Conservation (phyloP, 2,329 filamentous ascomycete genomes). For the Sporothrix mexicana region DNA sequence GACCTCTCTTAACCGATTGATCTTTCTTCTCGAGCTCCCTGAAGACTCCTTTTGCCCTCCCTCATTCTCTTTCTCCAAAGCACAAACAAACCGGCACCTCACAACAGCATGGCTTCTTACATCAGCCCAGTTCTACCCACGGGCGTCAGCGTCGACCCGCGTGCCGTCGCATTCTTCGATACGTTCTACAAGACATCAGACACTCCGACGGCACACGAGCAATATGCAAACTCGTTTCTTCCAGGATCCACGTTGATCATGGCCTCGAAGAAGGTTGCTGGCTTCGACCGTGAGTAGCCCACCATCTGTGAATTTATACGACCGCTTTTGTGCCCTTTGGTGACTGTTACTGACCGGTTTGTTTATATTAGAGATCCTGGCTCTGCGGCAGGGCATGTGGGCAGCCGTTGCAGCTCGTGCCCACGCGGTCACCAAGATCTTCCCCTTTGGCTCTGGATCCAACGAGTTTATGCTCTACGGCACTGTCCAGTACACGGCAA, state of each 20-base stretch:
- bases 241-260: slow-evolving; percentile 44
- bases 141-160: slow-evolving; percentile 37
- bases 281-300: slow-evolving; percentile 39
- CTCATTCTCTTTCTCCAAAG: neutral
- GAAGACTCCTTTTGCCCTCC: neutral
- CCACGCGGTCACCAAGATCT: slow-evolving; percentile 44
- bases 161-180: slow-evolving; percentile 42
- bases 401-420: slow-evolving; percentile 41
- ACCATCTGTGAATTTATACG: neutral
- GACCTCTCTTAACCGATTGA: slow-evolving; percentile 3
- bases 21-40: neutral
- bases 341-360: neutral
- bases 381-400: slow-evolving; percentile 44
- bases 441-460: slow-evolving; percentile 41
- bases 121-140: slow-evolving; percentile 32
- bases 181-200: slow-evolving; percentile 45
- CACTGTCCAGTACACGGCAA: slow-evolving; percentile 41
- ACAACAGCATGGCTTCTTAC: slow-evolving; percentile 32
- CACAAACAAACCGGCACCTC: neutral
- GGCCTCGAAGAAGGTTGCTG: slow-evolving; percentile 41
- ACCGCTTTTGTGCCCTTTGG: too few relatives aligned
- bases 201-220: slow-evolving; percentile 41
- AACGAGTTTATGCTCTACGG: slow-evolving; percentile 46
- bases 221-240: slow-evolving; percentile 42
- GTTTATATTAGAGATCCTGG: slow-evolving; percentile 41